These are phyloP conservation scores for Sugiyamaella paludigena DNA, from an alignment of 1,139 yeast species.

Conservation along the genomic window DNA sequence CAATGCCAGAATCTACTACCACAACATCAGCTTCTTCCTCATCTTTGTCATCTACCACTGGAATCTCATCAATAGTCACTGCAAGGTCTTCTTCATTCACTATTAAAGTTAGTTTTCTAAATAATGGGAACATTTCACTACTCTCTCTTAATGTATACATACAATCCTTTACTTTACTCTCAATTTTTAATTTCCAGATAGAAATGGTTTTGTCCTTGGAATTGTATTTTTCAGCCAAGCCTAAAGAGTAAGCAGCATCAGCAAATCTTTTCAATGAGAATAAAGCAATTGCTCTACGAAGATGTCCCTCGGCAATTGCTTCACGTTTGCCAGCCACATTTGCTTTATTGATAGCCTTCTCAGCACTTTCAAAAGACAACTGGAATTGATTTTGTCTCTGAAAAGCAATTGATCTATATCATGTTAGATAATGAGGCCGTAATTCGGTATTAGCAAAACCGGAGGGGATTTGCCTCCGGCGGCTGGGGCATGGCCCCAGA, in stretches of 20 bases:
- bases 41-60: constrained; percentile 11
- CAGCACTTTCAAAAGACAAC: constrained; percentile 52
- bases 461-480: too few species aligned
- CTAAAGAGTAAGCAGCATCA: constrained; percentile 51
- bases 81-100: constrained; percentile 18
- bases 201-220: constrained; percentile 44
- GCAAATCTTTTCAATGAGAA: constrained; percentile 43
- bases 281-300: constrained; percentile 48
- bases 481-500: too few species aligned
- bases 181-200: constrained; percentile 26
- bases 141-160: too few species aligned
- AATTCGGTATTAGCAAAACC: too few species aligned
- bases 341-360: constrained; percentile 57
- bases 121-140: too few species aligned
- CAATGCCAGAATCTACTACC: not conserved
- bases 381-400: constrained; percentile 53
- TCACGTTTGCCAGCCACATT: constrained; percentile 49
- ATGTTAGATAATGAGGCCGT: constrained; percentile 9
- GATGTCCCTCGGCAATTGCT: constrained; percentile 57
- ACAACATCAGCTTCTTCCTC: not conserved
- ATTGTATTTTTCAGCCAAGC: constrained; percentile 46
- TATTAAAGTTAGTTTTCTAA: not conserved
- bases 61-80: constrained; percentile 27
- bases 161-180: constrained; percentile 10
- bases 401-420: constrained; percentile 49